Conservation (phyloP, 1,284 basidiomycete species). For the Papiliotrema nemorosa region DNA sequence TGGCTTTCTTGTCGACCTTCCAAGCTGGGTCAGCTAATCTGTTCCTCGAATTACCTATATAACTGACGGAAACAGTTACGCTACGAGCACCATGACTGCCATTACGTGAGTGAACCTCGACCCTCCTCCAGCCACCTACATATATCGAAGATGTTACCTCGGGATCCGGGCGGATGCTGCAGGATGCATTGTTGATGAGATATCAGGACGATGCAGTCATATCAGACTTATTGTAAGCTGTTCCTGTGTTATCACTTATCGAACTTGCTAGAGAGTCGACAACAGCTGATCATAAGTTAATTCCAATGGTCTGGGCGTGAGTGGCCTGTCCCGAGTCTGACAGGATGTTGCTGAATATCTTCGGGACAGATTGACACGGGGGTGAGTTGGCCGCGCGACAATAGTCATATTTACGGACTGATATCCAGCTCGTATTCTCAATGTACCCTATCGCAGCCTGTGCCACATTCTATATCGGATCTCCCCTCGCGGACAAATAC, state of each 20-base stretch:
- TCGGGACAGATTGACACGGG: conserved; percentile 14
- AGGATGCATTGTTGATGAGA: not conserved
- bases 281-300: conserved; percentile 12
- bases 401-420: not conserved
- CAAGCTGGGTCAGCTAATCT: too few relatives aligned
- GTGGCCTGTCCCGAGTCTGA: too few relatives aligned
- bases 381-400: not conserved
- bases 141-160: too few relatives aligned
- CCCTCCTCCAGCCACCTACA: too few relatives aligned
- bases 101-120: conserved; percentile 29
- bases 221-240: conserved; percentile 18
- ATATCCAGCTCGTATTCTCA: conserved; percentile 21
- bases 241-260: not conserved
- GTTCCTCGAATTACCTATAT: too few relatives aligned
- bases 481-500: conserved; percentile 16
- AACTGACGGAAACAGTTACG: too few relatives aligned
- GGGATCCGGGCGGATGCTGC: too few relatives aligned
- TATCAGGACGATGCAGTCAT: conserved; percentile 15
- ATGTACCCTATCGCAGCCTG: conserved; percentile 26
- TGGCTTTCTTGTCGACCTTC: conserved; percentile 19
- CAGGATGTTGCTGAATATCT: too few relatives aligned
- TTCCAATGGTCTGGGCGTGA: conserved; percentile 18
- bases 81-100: conserved; percentile 18
- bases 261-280: too few relatives aligned
- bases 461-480: conserved; percentile 24